Evolutionary conservation across 495 filamentous ascomycete species (phyloP), one percentile per base, ranked within the genome.

Genomic region (Cladorrhinum samala): DNA sequence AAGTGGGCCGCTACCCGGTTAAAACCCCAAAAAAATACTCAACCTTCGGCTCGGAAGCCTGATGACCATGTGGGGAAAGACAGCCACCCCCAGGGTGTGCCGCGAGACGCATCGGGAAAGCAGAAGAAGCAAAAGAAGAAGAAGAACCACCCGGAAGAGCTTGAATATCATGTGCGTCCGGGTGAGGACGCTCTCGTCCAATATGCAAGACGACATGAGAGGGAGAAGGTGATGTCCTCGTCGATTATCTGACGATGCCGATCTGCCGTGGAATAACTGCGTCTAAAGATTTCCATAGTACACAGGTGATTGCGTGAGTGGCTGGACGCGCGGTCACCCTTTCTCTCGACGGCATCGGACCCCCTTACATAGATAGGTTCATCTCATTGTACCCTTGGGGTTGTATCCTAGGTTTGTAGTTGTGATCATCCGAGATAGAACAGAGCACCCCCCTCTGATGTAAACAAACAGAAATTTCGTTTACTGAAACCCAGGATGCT

Each of bases 81-180:
- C 37, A 3, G 46, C 53, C 54, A 45, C 27, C 5, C 5, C 27
- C 27, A 21, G 41, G 44, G 44, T 42, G 44, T 65, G 36, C 61
- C 59, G 50, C 50, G 52, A 27, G 56, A 63, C 39, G 40, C 52
- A 16, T 52, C 51, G 54, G 54, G 60, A 53, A 53, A 55, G 39
- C 53, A 63, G 8, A 45, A 66, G 16, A 56, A 52, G 46, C 69
- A 65, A 9, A 52, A 69, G 24, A 52, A 69, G 18, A 70, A 62
- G 54, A 69, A 68, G 45, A 62, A 62, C 46, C 58, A 53, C 48
- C 68, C 69, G 43, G 63, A 70, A 24, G 77, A 80, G 54, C 63
- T 78, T 20, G 78, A 72, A 73, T 75, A 75, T 63, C 77, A 78
- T 62, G 59, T 73, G 45, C 65, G 66, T 19, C 76, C 73, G 18